Evolutionary conservation across 2,329 filamentous ascomycete species (phyloP), one percentile per base, ranked within the genome.

Genomic region (Cryphonectria radicalis): DNA sequence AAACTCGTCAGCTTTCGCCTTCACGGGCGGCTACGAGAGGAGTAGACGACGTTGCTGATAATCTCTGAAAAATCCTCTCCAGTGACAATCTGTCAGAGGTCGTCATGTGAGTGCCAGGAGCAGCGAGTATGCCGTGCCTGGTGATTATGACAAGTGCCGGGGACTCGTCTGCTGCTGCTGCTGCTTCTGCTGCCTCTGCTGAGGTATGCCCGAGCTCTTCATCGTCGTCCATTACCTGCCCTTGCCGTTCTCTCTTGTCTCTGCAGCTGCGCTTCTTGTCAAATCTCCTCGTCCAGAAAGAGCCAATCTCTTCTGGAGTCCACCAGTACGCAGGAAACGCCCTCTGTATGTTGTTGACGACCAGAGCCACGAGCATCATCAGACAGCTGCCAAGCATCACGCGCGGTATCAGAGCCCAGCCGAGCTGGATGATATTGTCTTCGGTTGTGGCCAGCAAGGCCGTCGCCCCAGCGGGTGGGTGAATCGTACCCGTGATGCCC

Each of bases 391-490:
- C 89, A 32, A 94, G 80, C 53, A 91, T 68, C 25, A 93, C 84
- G 7, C 93, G 81, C 0, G 90, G 88, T 7, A 94, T 78, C 17
- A 93, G 80, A 72, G 86, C 88, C 92, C 92, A 94, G n/a, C 91
- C 91, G 14, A 94, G 79, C 0, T 76, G 75, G 13, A 85, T 82
- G 1, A 89, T 81, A 1, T 83, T 81, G 2, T 85, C 81, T 71
- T 90, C 88, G 0, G 89, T 84, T 0, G 91, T 90, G 0, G 91
- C 91, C 37, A 94, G 81, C 1, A 95, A 80, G 0, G 91, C 92
- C 0, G 92, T 94, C 11, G 92, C 92, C 5, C 92, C 92, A 0
- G 91, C 92, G 0, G 92, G 92, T 0, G 92, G 92, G 74, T 94
- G 91, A 0, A 92, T 85, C 0, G 91, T 93, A 67, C 90, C 91